Evolutionary conservation across 331 rosid genomes (phyloP), one percentile per base, ranked within the genome.

Genomic region (Telfairia occidentalis): DNA sequence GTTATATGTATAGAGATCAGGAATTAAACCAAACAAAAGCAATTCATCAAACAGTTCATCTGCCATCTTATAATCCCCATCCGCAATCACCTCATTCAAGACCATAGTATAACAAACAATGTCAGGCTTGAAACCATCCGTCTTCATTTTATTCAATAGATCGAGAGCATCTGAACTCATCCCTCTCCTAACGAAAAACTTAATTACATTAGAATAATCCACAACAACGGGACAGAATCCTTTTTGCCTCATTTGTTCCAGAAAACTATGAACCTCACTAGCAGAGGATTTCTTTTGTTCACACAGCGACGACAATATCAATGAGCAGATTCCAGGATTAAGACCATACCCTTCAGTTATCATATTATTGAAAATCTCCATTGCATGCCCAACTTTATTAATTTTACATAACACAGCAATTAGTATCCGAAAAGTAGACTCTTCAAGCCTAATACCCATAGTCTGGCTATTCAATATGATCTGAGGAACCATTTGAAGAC

Each of bases 1-100:
- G 32, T 87, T 89, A 34, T 88, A 89, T 30, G 96, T 84, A 86
- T 82, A 86, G 40, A 84, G 60, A 81, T 94, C 88, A 73, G 90
- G 97, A 77, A 88, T 67, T 50, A 91, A 84, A 43, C 97, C 96
- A 48, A 84, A 82, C 7, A 91, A 87, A 74, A 91, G 87, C 85
- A 88, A 74, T 82, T 93, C 92, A 73, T 94, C 96, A 50, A 94
- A 94, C 74, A 91, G 78, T 75, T 85, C 82, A 76, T 84, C 91
- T 18, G 90, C 85, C 64, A 61, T 84, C 61, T 16, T 73, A 76
- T 79, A 86, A 40, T 86, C 77, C 24, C 85, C 89, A 77, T 84
- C 85, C 3, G 71, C 79, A 11, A 89, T 81, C 64, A 88, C 34
- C 3, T 85, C 89, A 74, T 81, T 80, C 69, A 93, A 82, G 76